These are phyloP conservation scores for Phytophthora tubulina DNA, from an alignment of 352 stramenopile genomes.

Conservation along the genomic window DNA sequence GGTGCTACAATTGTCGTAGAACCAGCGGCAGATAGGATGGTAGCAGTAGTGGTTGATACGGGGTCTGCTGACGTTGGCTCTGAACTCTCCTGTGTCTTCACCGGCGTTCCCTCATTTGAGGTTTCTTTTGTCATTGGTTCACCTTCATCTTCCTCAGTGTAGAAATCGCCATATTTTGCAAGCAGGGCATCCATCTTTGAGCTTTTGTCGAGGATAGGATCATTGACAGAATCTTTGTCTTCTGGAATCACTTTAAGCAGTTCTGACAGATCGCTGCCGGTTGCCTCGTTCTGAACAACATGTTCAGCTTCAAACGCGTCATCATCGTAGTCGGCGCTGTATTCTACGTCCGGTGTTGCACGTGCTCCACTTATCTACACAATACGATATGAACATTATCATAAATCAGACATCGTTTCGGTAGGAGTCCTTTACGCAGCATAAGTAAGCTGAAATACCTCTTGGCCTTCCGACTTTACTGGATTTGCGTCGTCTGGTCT, in stretches of 20 bases:
- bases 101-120: neutral
- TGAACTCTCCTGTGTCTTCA: slow-evolving; percentile 5
- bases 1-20: neutral
- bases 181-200: slow-evolving; percentile 39
- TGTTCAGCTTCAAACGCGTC: slow-evolving; percentile 53
- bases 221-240: slow-evolving; percentile 4
- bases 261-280: neutral
- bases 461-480: slow-evolving; percentile 1
- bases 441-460: slow-evolving; percentile 7
- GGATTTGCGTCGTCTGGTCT: slow-evolving; percentile 6
- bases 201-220: slow-evolving; percentile 1
- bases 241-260: slow-evolving; percentile 9
- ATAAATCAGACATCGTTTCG: neutral
- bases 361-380: too few species aligned
- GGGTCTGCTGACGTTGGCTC: neutral
- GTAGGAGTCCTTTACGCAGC: neutral
- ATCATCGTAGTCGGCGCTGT: slow-evolving; percentile 49
- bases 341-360: slow-evolving; percentile 13
- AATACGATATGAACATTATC: neutral
- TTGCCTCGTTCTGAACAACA: neutral
- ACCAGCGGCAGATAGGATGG: neutral
- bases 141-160: slow-evolving; percentile 27
- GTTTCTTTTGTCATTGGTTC: slow-evolving; percentile 4
- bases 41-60: neutral
- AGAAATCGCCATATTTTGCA: slow-evolving; percentile 49